A percentile compares a stretch with the other conserved stretches of the same genome.
These are phyloP conservation scores for Ustilago sp. DNA, from an alignment of 1,284 basidiomycete genomes.

Conservation along the genomic window DNA sequence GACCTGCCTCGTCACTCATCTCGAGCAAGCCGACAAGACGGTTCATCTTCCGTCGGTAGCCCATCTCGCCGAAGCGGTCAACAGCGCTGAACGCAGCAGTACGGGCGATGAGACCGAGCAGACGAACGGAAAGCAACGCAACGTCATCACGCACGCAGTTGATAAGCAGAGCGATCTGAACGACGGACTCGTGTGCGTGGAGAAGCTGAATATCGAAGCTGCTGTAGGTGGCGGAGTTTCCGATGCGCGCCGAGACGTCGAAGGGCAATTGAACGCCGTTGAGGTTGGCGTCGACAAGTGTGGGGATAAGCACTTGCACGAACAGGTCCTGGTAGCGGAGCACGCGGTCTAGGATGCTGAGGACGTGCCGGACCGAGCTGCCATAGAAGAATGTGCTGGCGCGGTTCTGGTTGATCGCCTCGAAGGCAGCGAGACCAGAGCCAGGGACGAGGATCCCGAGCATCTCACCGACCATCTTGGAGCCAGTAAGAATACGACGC, in stretches of 20 bases:
- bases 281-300: constrained; percentile 74
- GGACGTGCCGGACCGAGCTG: constrained; percentile 80
- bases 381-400: constrained; percentile 78
- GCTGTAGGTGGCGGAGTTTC: constrained; percentile 74
- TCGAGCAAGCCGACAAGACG: constrained; percentile 82
- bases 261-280: constrained; percentile 44
- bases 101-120: constrained; percentile 77
- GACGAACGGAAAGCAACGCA: constrained; percentile 82
- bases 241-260: constrained; percentile 52
- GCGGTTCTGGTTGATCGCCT: constrained; percentile 76
- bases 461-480: constrained; percentile 78
- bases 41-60: constrained; percentile 71
- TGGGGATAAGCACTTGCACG: constrained; percentile 85
- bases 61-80: constrained; percentile 73
- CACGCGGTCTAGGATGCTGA: constrained; percentile 84
- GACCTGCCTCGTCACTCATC: constrained; percentile 83
- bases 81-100: constrained; percentile 73
- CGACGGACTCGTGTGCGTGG: constrained; percentile 80
- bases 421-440: constrained; percentile 59
- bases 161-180: constrained; percentile 85
- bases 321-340: constrained; percentile 89
- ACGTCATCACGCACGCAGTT: constrained; percentile 81
- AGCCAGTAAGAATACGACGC: constrained; percentile 80
- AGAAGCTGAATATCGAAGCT: constrained; percentile 79
- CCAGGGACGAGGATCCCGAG: constrained; percentile 76